phyloP scores from a whole-genome alignment of 2,329 filamentous ascomycete genomes.

The Fusarium sp. region DNA sequence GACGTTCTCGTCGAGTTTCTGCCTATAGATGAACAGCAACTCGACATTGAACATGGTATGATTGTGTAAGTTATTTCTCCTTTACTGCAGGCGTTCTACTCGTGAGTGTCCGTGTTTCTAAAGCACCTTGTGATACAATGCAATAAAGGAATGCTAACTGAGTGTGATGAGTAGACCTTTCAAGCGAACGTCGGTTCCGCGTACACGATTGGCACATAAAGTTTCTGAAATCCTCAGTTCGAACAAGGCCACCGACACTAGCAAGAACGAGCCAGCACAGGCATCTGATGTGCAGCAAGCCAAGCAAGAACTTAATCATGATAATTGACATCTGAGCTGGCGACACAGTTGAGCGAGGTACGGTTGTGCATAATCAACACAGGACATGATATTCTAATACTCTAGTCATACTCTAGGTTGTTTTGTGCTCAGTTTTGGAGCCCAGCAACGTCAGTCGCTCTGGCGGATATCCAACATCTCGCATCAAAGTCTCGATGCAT shows the following conservation, averaged over 20 bases:
- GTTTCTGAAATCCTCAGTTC: background rate
- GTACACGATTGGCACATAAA: background rate
- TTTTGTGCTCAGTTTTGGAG: background rate
- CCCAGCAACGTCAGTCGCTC: background rate
- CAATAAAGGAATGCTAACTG: background rate
- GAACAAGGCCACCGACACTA: background rate
- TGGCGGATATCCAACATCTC: background rate
- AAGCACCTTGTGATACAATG: background rate
- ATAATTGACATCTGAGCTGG: background rate
- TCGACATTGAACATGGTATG: background rate
- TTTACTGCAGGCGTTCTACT: background rate
- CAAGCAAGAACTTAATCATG: background rate
- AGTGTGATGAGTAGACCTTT: background rate
- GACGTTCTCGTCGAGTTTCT: background rate
- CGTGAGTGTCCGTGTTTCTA: background rate
- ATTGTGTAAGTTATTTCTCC: background rate
- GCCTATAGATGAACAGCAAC: background rate
- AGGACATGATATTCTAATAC: background rate
- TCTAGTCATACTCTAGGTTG: background rate
- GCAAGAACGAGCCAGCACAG: background rate
- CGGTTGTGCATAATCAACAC: background rate
- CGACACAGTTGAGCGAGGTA: background rate
- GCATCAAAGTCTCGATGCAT: slow-evolving; percentile 25
- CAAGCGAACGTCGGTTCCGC: background rate
- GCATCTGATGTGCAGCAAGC: background rate